These are phyloP conservation scores for Fagopyrum esculentum DNA, from an alignment of 148 eudicot species.

Conservation along the genomic window DNA sequence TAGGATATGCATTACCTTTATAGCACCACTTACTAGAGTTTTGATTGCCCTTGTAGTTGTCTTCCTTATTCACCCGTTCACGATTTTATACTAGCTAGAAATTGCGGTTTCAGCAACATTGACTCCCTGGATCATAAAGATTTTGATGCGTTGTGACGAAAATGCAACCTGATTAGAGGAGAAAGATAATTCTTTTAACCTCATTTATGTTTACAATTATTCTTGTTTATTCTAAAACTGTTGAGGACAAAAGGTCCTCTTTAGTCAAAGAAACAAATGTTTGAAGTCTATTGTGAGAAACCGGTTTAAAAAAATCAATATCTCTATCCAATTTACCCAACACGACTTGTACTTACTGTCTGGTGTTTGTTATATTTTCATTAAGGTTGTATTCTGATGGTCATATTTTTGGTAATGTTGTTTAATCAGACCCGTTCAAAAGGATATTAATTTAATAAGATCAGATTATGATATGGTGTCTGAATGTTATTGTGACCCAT, in stretches of 20 bases:
- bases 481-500: slow-evolving; percentile 10
- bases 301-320: neutral
- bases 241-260: neutral
- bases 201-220: neutral
- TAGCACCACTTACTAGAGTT: neutral
- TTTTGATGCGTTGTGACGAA: slow-evolving; percentile 37
- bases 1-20: neutral
- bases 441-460: neutral
- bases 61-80: neutral
- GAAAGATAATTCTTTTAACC: slow-evolving; percentile 38
- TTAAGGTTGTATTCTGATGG: neutral
- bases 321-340: neutral
- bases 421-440: neutral
- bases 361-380: neutral
- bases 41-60: neutral
- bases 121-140: slow-evolving; percentile 18
- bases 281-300: neutral
- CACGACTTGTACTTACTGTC: neutral
- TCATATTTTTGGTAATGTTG: neutral
- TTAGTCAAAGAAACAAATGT: neutral
- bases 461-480: slow-evolving; percentile 12
- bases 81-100: neutral
- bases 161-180: slow-evolving; percentile 85
- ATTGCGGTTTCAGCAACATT: slow-evolving; percentile 11
- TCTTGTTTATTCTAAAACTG: slow-evolving; percentile 1